phyloP scores from a whole-genome alignment of 164 flowering plant genomes.

The Nymphaea colorata region DNA sequence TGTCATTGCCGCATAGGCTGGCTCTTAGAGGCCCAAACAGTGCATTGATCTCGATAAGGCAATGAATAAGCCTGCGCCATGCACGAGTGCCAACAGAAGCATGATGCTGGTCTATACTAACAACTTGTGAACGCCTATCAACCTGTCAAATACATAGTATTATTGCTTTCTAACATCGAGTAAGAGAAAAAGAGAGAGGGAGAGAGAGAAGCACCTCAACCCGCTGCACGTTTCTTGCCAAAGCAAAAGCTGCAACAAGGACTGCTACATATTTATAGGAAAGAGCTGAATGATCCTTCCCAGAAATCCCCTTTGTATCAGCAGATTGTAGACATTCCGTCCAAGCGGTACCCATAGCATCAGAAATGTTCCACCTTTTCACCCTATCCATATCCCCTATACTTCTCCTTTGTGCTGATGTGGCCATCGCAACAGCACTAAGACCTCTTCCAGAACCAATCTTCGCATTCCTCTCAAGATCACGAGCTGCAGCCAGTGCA shows the following conservation, averaged over 20 bases:
- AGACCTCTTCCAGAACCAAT: conserved; percentile 99
- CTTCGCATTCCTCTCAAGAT: conserved; percentile 87
- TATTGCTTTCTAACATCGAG: not conserved
- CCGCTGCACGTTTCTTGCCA: conserved; percentile 93
- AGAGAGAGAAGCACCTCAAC: conserved; percentile 23
- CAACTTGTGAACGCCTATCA: conserved; percentile 83
- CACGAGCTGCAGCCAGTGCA: conserved; percentile 98
- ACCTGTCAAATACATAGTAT: conserved; percentile 35
- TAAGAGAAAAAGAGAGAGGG: not conserved
- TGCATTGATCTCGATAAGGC: conserved; percentile 63
- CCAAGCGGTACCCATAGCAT: conserved; percentile 99
- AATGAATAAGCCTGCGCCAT: conserved; percentile 89
- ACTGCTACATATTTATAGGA: conserved; percentile 89
- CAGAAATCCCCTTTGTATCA: conserved; percentile 79
- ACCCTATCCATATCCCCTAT: conserved; percentile 75
- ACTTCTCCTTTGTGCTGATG: conserved; percentile 87
- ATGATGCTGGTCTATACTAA: conserved; percentile 44
- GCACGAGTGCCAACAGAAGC: conserved; percentile 50
- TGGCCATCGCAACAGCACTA: conserved; percentile 99
- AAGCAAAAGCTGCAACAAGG: conserved; percentile 91
- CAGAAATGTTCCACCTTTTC: conserved; percentile 80
- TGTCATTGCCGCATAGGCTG: conserved; percentile 34
- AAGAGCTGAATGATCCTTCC: conserved; percentile 84
- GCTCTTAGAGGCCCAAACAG: conserved; percentile 71
- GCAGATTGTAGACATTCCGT: conserved; percentile 87